phyloP scores from a whole-genome alignment of 352 stramenopile species.

The Phytophthora capsici region DNA sequence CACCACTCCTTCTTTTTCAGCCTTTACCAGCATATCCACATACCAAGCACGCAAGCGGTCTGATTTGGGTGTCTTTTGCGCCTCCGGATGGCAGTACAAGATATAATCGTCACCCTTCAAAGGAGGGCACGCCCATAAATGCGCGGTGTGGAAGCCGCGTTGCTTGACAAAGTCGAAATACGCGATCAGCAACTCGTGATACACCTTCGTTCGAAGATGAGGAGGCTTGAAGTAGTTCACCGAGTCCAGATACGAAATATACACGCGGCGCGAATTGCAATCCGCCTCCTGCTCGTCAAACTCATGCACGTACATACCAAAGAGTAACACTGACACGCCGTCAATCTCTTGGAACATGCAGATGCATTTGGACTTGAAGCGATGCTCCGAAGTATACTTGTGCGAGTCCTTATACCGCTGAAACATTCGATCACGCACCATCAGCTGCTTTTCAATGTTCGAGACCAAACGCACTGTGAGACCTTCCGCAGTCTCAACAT shows the following conservation, averaged over 20 bases:
- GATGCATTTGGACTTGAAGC: conserved; percentile 98
- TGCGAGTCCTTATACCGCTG: conserved; percentile 93
- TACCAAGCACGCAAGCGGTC: conserved; percentile 98
- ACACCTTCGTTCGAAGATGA: conserved; percentile 98
- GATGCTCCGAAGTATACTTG: conserved; percentile 89
- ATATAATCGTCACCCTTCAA: conserved; percentile 99
- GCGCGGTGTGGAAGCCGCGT: conserved; percentile 97
- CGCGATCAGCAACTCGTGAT: conserved; percentile 98
- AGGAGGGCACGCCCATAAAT: conserved; percentile 99
- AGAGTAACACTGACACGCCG: conserved; percentile 98
- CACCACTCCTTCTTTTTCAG: conserved; percentile 91
- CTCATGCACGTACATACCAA: conserved; percentile 99
- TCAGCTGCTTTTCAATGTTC: conserved; percentile 96
- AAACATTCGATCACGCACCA: conserved; percentile 96
- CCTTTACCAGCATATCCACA: conserved; percentile 89
- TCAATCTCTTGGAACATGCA: conserved; percentile 99
- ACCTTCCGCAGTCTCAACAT: conserved; percentile 91
- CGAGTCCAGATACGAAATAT: conserved; percentile 99
- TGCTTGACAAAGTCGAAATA: conserved; percentile 98
- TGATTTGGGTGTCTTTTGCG: conserved; percentile 99
- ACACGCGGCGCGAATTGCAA: conserved; percentile 96
- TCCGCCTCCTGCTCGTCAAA: conserved; percentile 97
- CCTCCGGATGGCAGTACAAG: conserved; percentile 98
- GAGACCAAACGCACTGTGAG: conserved; percentile 96
- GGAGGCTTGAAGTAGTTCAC: conserved; percentile 99